Percentiles rank a stretch among this genome's conserved stretches.
These are phyloP conservation scores for Graphium sp. DNA, from an alignment of 2,329 filamentous ascomycete genomes.

Conservation along the genomic window DNA sequence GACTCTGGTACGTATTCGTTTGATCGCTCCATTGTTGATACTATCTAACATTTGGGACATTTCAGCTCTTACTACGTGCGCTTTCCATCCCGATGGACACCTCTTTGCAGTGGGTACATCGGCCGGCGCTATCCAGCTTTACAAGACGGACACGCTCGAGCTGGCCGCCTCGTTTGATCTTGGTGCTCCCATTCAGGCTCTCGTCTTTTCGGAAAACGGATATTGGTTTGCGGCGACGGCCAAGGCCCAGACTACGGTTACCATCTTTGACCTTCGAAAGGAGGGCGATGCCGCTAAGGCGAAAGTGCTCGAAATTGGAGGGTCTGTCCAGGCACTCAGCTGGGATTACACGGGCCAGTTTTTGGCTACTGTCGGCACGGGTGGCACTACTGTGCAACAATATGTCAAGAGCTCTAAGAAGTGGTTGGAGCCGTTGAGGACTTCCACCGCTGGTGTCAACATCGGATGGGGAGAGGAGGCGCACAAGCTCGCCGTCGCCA, in stretches of 20 bases:
- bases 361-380: constrained; percentile 64
- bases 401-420: constrained; percentile 75
- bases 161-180: constrained; percentile 59
- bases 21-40: background rate
- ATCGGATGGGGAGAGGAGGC: constrained; percentile 66
- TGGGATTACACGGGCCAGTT: constrained; percentile 98
- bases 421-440: constrained; percentile 76
- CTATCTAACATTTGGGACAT: constrained; percentile 3
- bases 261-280: constrained; percentile 86
- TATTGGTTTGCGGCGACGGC: constrained; percentile 83
- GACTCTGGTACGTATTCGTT: constrained; percentile 49
- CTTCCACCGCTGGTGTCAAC: constrained; percentile 54
- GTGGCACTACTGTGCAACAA: constrained; percentile 73
- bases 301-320: constrained; percentile 77
- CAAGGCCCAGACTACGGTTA: constrained; percentile 60
- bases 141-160: constrained; percentile 66
- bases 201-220: constrained; percentile 90
- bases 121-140: constrained; percentile 72
- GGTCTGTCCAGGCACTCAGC: constrained; percentile 54
- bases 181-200: constrained; percentile 52
- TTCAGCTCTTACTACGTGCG: constrained; percentile 55
- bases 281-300: constrained; percentile 65
- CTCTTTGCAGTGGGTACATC: constrained; percentile 72
- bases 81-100: constrained; percentile 95
- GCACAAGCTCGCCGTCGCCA: constrained; percentile 58